Conservation (phyloP, 2,329 filamentous ascomycete species). For the Ophiostoma ulmi region DNA sequence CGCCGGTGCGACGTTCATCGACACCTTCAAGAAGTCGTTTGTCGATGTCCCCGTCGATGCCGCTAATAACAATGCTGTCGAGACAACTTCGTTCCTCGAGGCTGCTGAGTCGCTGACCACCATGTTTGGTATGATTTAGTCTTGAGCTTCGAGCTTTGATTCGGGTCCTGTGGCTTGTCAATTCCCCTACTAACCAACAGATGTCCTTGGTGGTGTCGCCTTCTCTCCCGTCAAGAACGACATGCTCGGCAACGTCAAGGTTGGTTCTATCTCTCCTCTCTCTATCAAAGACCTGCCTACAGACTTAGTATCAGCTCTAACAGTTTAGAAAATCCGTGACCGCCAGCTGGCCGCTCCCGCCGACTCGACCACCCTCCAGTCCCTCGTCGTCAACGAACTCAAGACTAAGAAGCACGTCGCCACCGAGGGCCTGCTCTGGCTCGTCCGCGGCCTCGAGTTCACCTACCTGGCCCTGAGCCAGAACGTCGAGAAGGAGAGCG, state of each 20-base stretch:
- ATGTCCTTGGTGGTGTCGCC: slow-evolving; percentile 63
- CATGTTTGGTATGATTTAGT: slow-evolving; percentile 64
- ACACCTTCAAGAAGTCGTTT: slow-evolving; percentile 80
- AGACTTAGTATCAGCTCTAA: background rate
- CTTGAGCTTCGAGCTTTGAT: too few relatives aligned
- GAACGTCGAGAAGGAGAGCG: slow-evolving; percentile 61
- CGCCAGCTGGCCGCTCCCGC: slow-evolving; percentile 71
- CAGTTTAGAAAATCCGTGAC: slow-evolving; percentile 73
- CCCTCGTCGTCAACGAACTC: slow-evolving; percentile 79
- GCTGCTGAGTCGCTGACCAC: slow-evolving; percentile 81
- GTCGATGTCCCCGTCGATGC: slow-evolving; percentile 71
- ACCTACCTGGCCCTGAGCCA: slow-evolving; percentile 76
- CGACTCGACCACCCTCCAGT: slow-evolving; percentile 79
- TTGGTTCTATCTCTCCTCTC: slow-evolving; percentile 36
- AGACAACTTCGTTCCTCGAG: slow-evolving; percentile 83
- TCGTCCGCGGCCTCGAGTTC: slow-evolving; percentile 87
- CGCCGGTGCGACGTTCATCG: slow-evolving; percentile 72
- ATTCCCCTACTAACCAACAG: slow-evolving; percentile 35
- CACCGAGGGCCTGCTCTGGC: slow-evolving; percentile 86
- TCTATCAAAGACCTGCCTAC: background rate
- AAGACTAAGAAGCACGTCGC: slow-evolving; percentile 84
- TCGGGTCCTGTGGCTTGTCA: too few relatives aligned
- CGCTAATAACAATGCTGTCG: slow-evolving; percentile 68
- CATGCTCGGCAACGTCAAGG: slow-evolving; percentile 87
- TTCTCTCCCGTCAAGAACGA: slow-evolving; percentile 90